These are phyloP conservation scores for Apiotrichum domesticum DNA, from an alignment of 1,284 basidiomycete genomes.

Conservation along the genomic window DNA sequence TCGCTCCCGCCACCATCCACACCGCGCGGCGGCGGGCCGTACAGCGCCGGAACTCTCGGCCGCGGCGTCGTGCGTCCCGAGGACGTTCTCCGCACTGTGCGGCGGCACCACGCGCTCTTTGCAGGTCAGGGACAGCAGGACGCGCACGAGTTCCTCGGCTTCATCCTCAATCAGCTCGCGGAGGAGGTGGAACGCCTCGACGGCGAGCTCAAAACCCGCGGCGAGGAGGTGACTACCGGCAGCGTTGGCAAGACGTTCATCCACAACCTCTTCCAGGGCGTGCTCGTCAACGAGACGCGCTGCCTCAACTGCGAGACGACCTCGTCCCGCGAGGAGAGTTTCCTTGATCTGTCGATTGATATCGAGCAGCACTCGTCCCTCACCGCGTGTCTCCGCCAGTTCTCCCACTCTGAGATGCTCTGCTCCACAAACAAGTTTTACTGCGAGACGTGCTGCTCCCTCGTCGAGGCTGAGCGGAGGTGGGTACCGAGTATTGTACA, in stretches of 20 bases:
- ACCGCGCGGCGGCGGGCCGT: conserved; percentile 42
- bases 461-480: conserved; percentile 93
- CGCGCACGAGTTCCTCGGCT: conserved; percentile 95
- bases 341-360: conserved; percentile 95
- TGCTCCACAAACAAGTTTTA: conserved; percentile 98
- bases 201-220: conserved; percentile 26
- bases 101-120: conserved; percentile 79
- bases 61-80: conserved; percentile 80
- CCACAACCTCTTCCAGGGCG: conserved; percentile 87
- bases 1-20: conserved; percentile 41
- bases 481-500: background rate
- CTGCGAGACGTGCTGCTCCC: conserved; percentile 90
- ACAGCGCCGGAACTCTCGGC: conserved; percentile 50
- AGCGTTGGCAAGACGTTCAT: conserved; percentile 64
- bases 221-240: conserved; percentile 22
- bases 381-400: conserved; percentile 89
- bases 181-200: conserved; percentile 80
- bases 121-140: conserved; percentile 85
- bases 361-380: conserved; percentile 96
- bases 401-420: conserved; percentile 96
- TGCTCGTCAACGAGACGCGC: conserved; percentile 90
- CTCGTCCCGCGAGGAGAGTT: conserved; percentile 92
- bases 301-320: conserved; percentile 97
- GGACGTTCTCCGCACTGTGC: conserved; percentile 83
- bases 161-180: conserved; percentile 82